These are phyloP conservation scores for Clonostachys solani DNA, from an alignment of 2,329 filamentous ascomycete genomes.

Conservation along the genomic window DNA sequence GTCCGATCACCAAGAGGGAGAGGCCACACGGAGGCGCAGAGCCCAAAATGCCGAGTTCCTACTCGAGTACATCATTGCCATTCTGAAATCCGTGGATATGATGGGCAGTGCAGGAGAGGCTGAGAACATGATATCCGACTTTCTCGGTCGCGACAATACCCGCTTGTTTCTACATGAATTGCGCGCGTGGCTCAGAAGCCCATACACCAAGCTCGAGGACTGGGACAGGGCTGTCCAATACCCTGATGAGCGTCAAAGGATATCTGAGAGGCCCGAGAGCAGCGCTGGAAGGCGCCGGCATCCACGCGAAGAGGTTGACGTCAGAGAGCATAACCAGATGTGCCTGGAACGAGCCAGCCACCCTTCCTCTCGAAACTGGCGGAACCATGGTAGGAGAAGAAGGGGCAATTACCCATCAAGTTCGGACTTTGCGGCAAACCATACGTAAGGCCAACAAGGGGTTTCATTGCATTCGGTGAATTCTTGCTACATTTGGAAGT, in stretches of 20 bases:
- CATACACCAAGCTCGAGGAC: slow-evolving; percentile 63
- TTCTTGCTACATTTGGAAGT: too few species aligned
- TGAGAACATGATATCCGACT: slow-evolving; percentile 74
- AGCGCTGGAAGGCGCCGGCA: too few species aligned
- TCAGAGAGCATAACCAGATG: too few species aligned
- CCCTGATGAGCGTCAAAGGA: background rate
- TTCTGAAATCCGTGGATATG: slow-evolving; percentile 78
- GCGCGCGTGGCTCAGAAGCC: slow-evolving; percentile 77
- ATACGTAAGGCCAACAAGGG: too few species aligned
- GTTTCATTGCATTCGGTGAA: too few species aligned
- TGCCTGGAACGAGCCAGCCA: too few species aligned
- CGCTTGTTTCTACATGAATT: slow-evolving; percentile 81
- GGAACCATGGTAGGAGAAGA: too few species aligned
- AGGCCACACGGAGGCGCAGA: slow-evolving; percentile 16
- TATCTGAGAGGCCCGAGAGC: too few species aligned
- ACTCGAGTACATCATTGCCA: slow-evolving; percentile 79
- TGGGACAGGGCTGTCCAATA: slow-evolving; percentile 86
- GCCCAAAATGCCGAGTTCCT: slow-evolving; percentile 77
- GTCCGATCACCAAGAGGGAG: background rate
- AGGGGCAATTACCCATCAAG: too few species aligned
- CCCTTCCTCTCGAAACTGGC: too few species aligned
- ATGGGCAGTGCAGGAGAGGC: slow-evolving; percentile 76
- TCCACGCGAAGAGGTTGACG: too few species aligned
- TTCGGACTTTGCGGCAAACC: too few species aligned
- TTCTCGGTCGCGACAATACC: slow-evolving; percentile 70